Base-by-base conservation (phyloP, 176 grass and related monocot genomes). In the Aegilops sharonensis region DNA sequence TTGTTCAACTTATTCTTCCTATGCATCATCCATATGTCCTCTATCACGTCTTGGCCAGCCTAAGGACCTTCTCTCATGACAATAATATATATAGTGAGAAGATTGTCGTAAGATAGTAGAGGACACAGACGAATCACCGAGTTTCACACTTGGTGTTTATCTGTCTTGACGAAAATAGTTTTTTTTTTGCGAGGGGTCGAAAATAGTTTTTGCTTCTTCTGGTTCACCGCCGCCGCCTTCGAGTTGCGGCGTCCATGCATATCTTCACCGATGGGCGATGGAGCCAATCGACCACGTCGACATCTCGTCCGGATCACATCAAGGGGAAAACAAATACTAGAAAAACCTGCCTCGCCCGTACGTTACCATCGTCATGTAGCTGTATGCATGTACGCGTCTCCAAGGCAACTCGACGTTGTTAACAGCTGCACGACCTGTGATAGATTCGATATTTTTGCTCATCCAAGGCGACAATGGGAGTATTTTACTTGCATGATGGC, bases 171-270 rank as follows among this genome's bases (percentile, higher is more conserved):
- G 40, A 78, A 78, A 83, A 32, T 68, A 72, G 30, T 0, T 83
- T 83, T 83, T 54, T n/a, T n/a, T n/a, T n/a, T n/a, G n/a, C n/a
- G n/a, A n/a, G n/a, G n/a, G n/a, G n/a, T n/a, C 0, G 40, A 78
- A 78, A 83, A 32, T 68, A 72, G 30, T 0, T 83, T 83, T 83
- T 54, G 84, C 50, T 59, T 8, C 64, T 64, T 86, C 64, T 64
- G 65, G 80, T 73, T 79, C 79, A 73, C 78, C 15, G 39, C 64
- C 31, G 39, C 64, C 31, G 18, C 42, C 29, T 43, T 34, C 68
- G 25, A 86, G 88, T 83, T 78, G 64, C 79, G 23, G 54, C 84
- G 54, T 83, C 65, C 50, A 17, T 72, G 64, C 52, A 72, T 86
- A 78, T 90, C 84, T 73, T 78, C 30, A 30, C 27, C 45, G 60